Base-by-base conservation (phyloP, 768 basidiomycete genomes). In the Leccinum subgranulosum region DNA sequence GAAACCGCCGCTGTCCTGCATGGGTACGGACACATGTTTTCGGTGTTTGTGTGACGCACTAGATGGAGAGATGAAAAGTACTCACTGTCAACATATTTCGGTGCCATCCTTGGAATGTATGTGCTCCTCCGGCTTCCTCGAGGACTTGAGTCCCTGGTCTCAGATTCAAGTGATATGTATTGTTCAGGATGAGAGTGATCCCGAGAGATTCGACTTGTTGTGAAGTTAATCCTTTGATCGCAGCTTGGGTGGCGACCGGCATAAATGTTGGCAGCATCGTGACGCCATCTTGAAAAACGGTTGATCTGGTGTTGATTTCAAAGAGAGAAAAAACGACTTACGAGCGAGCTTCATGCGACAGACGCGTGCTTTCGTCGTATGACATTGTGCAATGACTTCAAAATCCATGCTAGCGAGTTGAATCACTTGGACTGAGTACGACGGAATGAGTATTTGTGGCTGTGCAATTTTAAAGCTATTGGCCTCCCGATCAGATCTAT, bases 181-280 rank as follows among this genome's bases (percentile, higher is more conserved):
- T 94, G 70, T 94, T 94, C 51, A 95, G 77, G 39, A 94, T 88
- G 55, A 95, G 79, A 1, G 88, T 89, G 47, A 94, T 79, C 1
- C 91, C 92, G 1, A 94, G 79, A 3, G 85, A 78, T 68, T 94
- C 90, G 39, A 90, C 84, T 73, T 94, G 90, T 58, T 90, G 87
- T 19, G 90, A 74, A 6, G 92, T 92, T n/a, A 95, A 74, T 4
- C 92, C 92, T 73, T 96, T 96, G 67, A 95, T 92, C 6, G 92
- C 89, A 17, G 88, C 92, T 68, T 95, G 93, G 4, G 93, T 95
- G 3, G 92, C 92, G 9, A 94, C 92, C 3, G 92, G 93, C 93
- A 94, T 95, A 65, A 95, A 95, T 0, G 92, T 92, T 2, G 92
- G 92, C 19, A 94, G 76, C 79, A 88, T 84, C 2, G 92, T 94